Evolutionary conservation across 768 basidiomycete genomes (phyloP), one percentile per base, ranked within the genome.

Genomic region (Macrolepiota albuminosa): DNA sequence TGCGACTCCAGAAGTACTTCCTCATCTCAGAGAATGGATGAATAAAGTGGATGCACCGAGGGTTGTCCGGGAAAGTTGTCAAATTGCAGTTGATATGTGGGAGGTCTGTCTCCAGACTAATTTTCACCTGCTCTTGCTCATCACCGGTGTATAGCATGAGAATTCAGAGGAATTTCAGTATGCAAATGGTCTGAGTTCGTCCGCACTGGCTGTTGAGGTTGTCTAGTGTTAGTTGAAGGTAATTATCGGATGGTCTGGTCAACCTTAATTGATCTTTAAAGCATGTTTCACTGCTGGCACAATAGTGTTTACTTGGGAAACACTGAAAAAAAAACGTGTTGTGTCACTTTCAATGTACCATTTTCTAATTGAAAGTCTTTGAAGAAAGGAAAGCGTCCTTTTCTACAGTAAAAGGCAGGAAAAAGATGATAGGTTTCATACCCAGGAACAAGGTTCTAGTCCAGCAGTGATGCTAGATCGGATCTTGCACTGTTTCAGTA

Each of bases 31-130:
- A 64, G 90, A 95, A 70, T 97, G 93, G 87, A 85, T 89, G 79
- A 73, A 72, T 26, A 81, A 87, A 63, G 79, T 83, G 61, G 91
- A 94, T 66, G 86, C 91, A 8, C 95, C 95, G 0, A 77, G 82
- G 14, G 95, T 98, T 24, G 97, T 99, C 3, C 84, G 88, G 57
- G 95, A 99, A 74, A 97, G 95, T 64, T 98, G 97, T 72, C 86
- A 94, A 68, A 87, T 99, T 53, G 97, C 97, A 2, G 82, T 99
- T 56, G 97, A 97, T 72, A 94, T 98, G 93, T 97, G 91, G 86
- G 92, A 94, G 86, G 91, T 90, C 57, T 26, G 84, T 74, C 58
- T 29, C 45, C 52, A 24, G n/a, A 29, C 33, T n/a, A 11, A 37
- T 36, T 13, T 13, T 16, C 47, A 11, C 29, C 24, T 39, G 21